A percentile compares a stretch with the other conserved stretches of the same genome.
Conservation (phyloP, 129 eudicot species). For the Flaveria linearis region DNA sequence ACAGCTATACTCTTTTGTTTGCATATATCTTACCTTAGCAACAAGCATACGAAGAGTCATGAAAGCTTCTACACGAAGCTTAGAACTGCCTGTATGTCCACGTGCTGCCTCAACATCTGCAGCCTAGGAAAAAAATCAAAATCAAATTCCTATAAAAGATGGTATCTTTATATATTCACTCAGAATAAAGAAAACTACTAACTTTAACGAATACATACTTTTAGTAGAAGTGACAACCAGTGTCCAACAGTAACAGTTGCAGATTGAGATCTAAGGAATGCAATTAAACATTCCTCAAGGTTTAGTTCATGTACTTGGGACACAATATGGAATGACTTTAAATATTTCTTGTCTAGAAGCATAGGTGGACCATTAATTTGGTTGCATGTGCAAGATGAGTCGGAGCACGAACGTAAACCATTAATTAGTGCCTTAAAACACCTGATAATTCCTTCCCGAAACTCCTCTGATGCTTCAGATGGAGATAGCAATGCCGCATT, state of each 20-base stretch:
- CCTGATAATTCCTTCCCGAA: conserved; percentile 87
- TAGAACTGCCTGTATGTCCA: conserved; percentile 86
- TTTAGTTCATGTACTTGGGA: conserved; percentile 24
- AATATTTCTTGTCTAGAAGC: conserved; percentile 41
- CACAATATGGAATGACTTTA: conserved; percentile 24
- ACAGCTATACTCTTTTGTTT: conserved; percentile 1
- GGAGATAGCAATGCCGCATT: conserved; percentile 85
- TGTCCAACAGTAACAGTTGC: conserved; percentile 87
- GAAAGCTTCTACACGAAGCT: conserved; percentile 83
- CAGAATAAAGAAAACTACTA: neutral
- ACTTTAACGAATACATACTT: conserved; percentile 45
- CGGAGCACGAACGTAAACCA: conserved; percentile 52
- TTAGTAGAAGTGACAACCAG: conserved; percentile 88
- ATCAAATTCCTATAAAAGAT: conserved; percentile 9
- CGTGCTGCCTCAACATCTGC: conserved; percentile 80
- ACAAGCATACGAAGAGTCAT: conserved; percentile 77
- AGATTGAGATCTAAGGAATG: conserved; percentile 80
- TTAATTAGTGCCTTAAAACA: conserved; percentile 71
- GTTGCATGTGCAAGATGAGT: conserved; percentile 71
- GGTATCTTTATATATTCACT: conserved; percentile 1
- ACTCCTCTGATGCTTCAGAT: conserved; percentile 86
- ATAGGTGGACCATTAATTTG: conserved; percentile 48
- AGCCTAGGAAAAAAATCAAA: conserved; percentile 44
- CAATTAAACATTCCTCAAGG: conserved; percentile 57
- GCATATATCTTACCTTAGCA: conserved; percentile 59